phyloP scores from a whole-genome alignment of 768 basidiomycete species.

The Lactarius deliciosus region DNA sequence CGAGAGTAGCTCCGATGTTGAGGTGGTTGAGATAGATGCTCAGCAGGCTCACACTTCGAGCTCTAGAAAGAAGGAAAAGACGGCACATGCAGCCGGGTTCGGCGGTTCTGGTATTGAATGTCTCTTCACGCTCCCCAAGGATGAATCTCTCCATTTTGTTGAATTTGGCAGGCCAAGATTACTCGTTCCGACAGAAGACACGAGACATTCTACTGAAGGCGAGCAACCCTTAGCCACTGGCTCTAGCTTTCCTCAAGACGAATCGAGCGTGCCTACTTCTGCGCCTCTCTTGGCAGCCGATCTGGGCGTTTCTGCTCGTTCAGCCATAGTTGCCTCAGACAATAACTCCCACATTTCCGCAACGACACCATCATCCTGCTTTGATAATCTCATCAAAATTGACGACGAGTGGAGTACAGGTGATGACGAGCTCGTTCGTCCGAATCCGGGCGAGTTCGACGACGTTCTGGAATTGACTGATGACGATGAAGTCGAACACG shows the following conservation, averaged over 20 bases:
- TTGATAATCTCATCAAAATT: slow-evolving; percentile 20
- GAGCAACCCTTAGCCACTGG: not conserved
- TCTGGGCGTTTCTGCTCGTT: not conserved
- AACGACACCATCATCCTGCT: not conserved
- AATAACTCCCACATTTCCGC: not conserved
- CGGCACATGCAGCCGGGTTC: not conserved
- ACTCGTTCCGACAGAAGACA: slow-evolving; percentile 11
- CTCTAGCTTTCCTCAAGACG: not conserved
- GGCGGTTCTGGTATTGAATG: not conserved
- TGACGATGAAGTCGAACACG: slow-evolving; percentile 36
- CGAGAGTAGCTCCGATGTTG: slow-evolving; percentile 28
- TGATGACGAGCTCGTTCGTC: slow-evolving; percentile 60
- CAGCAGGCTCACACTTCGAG: not conserved
- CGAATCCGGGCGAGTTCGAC: slow-evolving; percentile 35
- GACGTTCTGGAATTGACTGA: slow-evolving; percentile 25
- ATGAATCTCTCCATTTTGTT: slow-evolving; percentile 3
- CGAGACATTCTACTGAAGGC: not conserved
- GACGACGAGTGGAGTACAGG: slow-evolving; percentile 67
- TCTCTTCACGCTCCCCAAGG: not conserved
- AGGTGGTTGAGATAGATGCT: slow-evolving; percentile 22
- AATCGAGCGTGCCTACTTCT: not conserved
- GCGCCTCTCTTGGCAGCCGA: not conserved
- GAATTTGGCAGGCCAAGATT: slow-evolving; percentile 24
- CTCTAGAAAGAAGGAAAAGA: slow-evolving; percentile 20
- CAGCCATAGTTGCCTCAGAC: not conserved